Percentiles rank a stretch among this genome's conserved stretches.
These are phyloP conservation scores for Lachancea sp. DNA, from an alignment of 805 yeast species.

Conservation along the genomic window DNA sequence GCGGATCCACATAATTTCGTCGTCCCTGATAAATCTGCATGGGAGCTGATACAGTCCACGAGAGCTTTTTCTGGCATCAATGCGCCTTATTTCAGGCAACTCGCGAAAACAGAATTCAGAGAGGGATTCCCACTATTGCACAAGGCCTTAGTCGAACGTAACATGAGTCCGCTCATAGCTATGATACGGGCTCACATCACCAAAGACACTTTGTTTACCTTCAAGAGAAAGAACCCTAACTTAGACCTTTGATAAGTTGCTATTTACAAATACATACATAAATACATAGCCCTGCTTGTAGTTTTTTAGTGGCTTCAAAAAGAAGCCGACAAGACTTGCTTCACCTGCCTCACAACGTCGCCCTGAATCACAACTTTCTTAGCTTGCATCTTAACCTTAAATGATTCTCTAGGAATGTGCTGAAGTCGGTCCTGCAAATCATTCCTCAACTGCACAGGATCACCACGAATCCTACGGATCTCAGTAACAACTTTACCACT, in stretches of 20 bases:
- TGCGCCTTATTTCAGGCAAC: conserved; percentile 17
- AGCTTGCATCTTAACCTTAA: conserved; percentile 45
- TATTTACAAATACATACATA: conserved; percentile 13
- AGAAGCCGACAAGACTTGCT: conserved; percentile 20
- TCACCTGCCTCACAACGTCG: conserved; percentile 35
- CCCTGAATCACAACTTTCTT: conserved; percentile 50
- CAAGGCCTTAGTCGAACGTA: conserved; percentile 13
- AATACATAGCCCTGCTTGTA: conserved; percentile 1
- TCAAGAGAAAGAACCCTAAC: conserved; percentile 14
- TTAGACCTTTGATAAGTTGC: conserved; percentile 6
- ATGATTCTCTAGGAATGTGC: conserved; percentile 40
- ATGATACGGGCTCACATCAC: conserved; percentile 20
- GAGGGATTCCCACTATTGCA: conserved; percentile 14
- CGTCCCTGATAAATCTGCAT: conserved; percentile 26
- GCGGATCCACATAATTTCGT: conserved; percentile 20
- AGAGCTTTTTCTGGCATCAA: conserved; percentile 40
- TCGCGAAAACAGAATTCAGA: conserved; percentile 15
- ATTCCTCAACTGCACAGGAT: conserved; percentile 53
- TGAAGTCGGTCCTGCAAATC: conserved; percentile 54
- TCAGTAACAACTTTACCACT: conserved; percentile 62
- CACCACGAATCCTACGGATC: conserved; percentile 65
- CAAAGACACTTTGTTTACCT: conserved; percentile 29
- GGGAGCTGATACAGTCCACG: conserved; percentile 40
- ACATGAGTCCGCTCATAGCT: conserved; percentile 12
- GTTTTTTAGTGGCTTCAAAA: conserved; percentile 13